A percentile compares a stretch with the other conserved stretches of the same genome.
These are phyloP conservation scores for Trametes punicea DNA, from an alignment of 768 basidiomycete genomes.

Conservation along the genomic window DNA sequence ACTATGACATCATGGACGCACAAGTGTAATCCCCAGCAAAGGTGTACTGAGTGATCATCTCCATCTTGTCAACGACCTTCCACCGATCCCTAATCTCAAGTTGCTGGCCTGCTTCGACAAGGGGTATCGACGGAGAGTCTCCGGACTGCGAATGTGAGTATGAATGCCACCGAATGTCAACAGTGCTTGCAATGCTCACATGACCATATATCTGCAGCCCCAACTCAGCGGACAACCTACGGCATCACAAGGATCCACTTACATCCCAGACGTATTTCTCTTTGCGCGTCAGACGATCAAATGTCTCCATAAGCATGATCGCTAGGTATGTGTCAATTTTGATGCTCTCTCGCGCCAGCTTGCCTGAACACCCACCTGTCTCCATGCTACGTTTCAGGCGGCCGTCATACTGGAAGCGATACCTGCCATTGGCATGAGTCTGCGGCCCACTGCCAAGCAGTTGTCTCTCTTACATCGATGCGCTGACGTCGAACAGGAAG, in stretches of 20 bases:
- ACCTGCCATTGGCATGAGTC: conserved; percentile 36
- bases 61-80: conserved; percentile 71
- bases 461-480: conserved; percentile 50
- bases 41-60: conserved; percentile 62
- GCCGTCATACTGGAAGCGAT: conserved; percentile 72
- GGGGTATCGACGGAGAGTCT: conserved; percentile 52
- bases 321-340: conserved; percentile 33
- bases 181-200: conserved; percentile 35
- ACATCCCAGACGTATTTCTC: conserved; percentile 80
- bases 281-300: conserved; percentile 57
- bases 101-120: conserved; percentile 49
- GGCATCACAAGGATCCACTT: conserved; percentile 27
- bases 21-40: conserved; percentile 68
- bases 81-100: conserved; percentile 55
- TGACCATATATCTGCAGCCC: conserved; percentile 55
- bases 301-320: conserved; percentile 75
- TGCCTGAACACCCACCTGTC: conserved; percentile 43
- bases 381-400: conserved; percentile 61
- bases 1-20: too few species aligned
- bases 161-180: background rate
- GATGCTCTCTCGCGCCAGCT: background rate
- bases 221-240: conserved; percentile 1
- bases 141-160: conserved; percentile 44
- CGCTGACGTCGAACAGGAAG: conserved; percentile 68
- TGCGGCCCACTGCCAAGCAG: background rate